Conservation (phyloP, 345 rosid genomes). For the Moricandia moricandioides region DNA sequence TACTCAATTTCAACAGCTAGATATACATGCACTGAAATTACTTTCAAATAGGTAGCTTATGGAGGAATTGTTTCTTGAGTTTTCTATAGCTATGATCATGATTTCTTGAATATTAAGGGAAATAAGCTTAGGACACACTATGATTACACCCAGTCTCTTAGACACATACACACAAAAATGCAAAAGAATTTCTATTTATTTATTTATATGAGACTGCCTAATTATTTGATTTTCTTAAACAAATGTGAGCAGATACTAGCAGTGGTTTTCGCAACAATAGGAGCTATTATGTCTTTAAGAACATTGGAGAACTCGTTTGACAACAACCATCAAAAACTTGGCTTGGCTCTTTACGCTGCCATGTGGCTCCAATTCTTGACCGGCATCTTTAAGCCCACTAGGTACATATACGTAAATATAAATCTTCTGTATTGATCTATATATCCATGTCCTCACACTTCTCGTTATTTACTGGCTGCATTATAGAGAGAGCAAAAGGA, state of each 20-base stretch:
- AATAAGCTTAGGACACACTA: conserved; percentile 7
- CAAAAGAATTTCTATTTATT: background rate
- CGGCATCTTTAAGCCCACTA: conserved; percentile 59
- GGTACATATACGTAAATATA: conserved; percentile 40
- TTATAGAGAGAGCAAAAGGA: conserved; percentile 68
- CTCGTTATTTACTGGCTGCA: background rate
- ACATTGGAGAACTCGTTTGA: conserved; percentile 70
- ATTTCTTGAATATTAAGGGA: conserved; percentile 36
- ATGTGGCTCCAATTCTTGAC: conserved; percentile 73
- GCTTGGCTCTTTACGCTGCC: conserved; percentile 59
- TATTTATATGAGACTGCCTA: background rate
- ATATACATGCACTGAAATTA: conserved; percentile 19
- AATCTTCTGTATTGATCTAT: background rate
- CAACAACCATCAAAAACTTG: conserved; percentile 80
- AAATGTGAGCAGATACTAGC: conserved; percentile 48
- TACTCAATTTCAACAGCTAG: conserved; percentile 24
- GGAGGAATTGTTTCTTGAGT: conserved; percentile 6
- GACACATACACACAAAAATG: background rate
- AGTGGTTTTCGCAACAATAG: conserved; percentile 60
- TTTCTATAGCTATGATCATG: conserved; percentile 32
- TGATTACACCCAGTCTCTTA: conserved; percentile 17
- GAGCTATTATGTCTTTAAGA: conserved; percentile 70
- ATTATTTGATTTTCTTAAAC: background rate
- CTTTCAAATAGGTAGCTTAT: conserved; percentile 23
- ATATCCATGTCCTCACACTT: background rate